A percentile compares a stretch with the other conserved stretches of the same genome.
These are phyloP conservation scores for Colletotrichum sp. DNA, from an alignment of 2,329 filamentous ascomycete species.

Conservation along the genomic window DNA sequence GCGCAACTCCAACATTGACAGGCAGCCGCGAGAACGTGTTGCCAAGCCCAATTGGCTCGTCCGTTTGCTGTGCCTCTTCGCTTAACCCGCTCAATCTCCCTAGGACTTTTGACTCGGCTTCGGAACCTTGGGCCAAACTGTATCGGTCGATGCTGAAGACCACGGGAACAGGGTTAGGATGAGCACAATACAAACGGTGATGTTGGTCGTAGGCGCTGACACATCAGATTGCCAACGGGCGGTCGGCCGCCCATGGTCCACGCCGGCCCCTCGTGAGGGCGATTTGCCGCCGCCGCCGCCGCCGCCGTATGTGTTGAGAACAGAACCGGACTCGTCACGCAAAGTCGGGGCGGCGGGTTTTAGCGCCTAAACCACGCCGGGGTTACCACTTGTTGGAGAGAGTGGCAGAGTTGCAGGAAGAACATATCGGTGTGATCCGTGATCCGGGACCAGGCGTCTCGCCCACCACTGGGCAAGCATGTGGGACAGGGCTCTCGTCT, in stretches of 20 bases:
- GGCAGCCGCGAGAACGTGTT: neutral
- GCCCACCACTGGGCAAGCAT: neutral
- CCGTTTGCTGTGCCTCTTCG: neutral
- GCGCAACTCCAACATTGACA: neutral
- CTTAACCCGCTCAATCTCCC: neutral
- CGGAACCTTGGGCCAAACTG: neutral
- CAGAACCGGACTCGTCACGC: neutral
- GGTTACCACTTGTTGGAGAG: neutral
- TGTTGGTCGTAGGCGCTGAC: neutral
- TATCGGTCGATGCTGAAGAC: neutral
- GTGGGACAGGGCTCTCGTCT: neutral
- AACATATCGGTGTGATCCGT: neutral
- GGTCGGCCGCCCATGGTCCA: neutral
- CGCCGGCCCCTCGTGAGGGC: neutral
- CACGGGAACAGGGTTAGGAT: neutral
- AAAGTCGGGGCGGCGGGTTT: neutral
- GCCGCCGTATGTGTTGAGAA: neutral
- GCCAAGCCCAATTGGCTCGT: neutral
- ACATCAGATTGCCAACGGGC: neutral
- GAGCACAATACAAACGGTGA: neutral
- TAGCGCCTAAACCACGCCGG: neutral
- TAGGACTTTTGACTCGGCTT: neutral
- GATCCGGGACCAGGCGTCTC: constrained; percentile 1
- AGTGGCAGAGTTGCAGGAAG: neutral
- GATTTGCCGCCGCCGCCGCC: neutral